These are phyloP conservation scores for Populus pruinosa DNA, from an alignment of 345 rosid genomes.

Conservation along the genomic window DNA sequence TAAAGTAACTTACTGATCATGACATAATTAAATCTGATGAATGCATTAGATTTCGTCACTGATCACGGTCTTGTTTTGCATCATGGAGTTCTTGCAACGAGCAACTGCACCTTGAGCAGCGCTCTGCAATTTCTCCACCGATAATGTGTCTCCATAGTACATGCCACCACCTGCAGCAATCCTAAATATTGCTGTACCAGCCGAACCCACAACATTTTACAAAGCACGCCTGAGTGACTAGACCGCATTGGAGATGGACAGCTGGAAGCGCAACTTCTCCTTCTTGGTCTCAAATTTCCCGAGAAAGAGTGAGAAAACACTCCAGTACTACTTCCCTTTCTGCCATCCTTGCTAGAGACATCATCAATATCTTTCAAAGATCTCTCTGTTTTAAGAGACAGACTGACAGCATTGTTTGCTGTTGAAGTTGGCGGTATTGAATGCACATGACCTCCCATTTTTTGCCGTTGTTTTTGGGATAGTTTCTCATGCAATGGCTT, in stretches of 20 bases:
- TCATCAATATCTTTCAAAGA: constrained; percentile 21
- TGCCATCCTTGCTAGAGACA: constrained; percentile 11
- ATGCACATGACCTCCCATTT: constrained; percentile 15
- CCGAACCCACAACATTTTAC: constrained; percentile 29
- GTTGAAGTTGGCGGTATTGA: neutral
- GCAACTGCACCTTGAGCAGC: constrained; percentile 95
- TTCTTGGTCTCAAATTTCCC: constrained; percentile 72
- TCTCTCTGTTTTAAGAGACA: constrained; percentile 25
- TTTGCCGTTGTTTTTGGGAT: constrained; percentile 61
- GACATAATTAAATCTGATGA: neutral
- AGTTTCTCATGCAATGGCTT: constrained; percentile 90
- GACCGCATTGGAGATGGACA: constrained; percentile 90
- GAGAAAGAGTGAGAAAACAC: constrained; percentile 72
- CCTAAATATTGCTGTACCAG: neutral
- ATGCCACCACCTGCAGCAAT: constrained; percentile 16
- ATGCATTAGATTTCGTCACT: constrained; percentile 40
- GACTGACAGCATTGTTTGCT: constrained; percentile 4
- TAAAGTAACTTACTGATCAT: neutral
- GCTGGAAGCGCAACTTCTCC: constrained; percentile 63
- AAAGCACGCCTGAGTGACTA: constrained; percentile 77
- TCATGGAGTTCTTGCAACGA: constrained; percentile 83
- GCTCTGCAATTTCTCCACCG: constrained; percentile 87
- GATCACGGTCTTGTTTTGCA: constrained; percentile 39
- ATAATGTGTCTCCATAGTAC: constrained; percentile 35
- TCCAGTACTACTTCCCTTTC: constrained; percentile 24